These are phyloP conservation scores for Sabuloglossum arenarium DNA, from an alignment of 495 filamentous ascomycete species.

Conservation along the genomic window DNA sequence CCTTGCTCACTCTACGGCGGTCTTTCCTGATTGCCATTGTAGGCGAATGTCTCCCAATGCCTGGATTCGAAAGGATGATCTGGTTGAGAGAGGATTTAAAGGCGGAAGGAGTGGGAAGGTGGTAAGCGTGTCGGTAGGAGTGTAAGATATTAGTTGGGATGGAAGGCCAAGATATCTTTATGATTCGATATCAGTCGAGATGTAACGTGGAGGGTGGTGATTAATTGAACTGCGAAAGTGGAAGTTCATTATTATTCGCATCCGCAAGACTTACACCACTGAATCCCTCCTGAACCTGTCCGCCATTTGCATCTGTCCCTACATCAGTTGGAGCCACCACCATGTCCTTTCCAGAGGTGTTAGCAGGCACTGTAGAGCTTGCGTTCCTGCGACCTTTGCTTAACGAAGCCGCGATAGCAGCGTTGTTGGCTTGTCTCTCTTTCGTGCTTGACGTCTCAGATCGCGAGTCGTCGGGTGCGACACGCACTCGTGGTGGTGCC, in stretches of 20 bases:
- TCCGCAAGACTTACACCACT: not conserved
- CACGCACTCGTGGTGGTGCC: constrained; percentile 11
- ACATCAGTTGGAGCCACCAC: not conserved
- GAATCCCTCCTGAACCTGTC: not conserved
- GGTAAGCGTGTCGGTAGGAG: constrained; percentile 60
- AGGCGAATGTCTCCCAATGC: constrained; percentile 52
- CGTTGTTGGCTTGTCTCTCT: constrained; percentile 16
- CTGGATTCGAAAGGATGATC: constrained; percentile 43
- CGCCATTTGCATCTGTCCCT: not conserved
- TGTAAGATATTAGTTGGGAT: constrained; percentile 54
- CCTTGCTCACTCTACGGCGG: constrained; percentile 45
- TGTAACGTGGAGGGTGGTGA: not conserved
- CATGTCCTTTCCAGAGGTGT: not conserved
- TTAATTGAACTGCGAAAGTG: not conserved
- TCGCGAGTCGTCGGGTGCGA: constrained; percentile 27
- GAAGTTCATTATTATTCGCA: not conserved
- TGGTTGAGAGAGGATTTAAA: constrained; percentile 53
- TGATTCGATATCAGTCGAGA: not conserved
- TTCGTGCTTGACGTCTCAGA: constrained; percentile 32
- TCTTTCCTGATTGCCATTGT: constrained; percentile 42
- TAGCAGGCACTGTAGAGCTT: not conserved
- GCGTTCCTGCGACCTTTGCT: not conserved
- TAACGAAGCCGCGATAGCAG: not conserved
- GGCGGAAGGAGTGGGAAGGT: constrained; percentile 43
- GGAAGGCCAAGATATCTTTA: constrained; percentile 54